Percentiles rank a stretch among this genome's conserved stretches.
Conservation (phyloP, 768 basidiomycete genomes). For the Suillus bovinus region DNA sequence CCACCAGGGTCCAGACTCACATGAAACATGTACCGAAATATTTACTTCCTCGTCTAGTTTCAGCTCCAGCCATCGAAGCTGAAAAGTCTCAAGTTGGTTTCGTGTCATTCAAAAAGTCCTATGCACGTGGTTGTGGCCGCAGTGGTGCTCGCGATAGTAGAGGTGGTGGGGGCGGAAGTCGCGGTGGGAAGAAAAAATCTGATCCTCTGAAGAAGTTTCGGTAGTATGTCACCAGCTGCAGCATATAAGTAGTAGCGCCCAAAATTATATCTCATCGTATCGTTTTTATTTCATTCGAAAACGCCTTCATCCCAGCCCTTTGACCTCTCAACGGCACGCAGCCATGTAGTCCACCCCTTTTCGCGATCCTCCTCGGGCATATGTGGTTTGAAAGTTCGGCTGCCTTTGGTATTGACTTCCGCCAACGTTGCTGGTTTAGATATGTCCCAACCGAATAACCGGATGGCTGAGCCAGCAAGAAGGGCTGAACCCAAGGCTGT, state of each 20-base stretch:
- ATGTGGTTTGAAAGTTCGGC: constrained; percentile 62
- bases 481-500: constrained; percentile 96
- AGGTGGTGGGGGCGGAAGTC: constrained; percentile 33
- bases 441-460: constrained; percentile 92
- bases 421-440: constrained; percentile 76
- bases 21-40: constrained; percentile 97
- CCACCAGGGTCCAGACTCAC: constrained; percentile 85
- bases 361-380: constrained; percentile 54
- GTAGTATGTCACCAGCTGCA: constrained; percentile 13
- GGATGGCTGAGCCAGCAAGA: constrained; percentile 86
- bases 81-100: constrained; percentile 50
- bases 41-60: constrained; percentile 77
- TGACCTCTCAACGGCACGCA: constrained; percentile 83
- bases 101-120: constrained; percentile 71
- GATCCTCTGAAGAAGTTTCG: constrained; percentile 84
- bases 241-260: background rate
- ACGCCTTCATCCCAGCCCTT: constrained; percentile 75
- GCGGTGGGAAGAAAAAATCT: constrained; percentile 74
- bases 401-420: constrained; percentile 87
- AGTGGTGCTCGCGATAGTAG: constrained; percentile 42
- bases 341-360: constrained; percentile 79
- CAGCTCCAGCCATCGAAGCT: constrained; percentile 40
- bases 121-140: constrained; percentile 49
- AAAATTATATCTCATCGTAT: background rate
- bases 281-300: constrained; percentile 22